These are phyloP conservation scores for Termitomyces sp. DNA, from an alignment of 1,284 basidiomycete genomes.

Conservation along the genomic window DNA sequence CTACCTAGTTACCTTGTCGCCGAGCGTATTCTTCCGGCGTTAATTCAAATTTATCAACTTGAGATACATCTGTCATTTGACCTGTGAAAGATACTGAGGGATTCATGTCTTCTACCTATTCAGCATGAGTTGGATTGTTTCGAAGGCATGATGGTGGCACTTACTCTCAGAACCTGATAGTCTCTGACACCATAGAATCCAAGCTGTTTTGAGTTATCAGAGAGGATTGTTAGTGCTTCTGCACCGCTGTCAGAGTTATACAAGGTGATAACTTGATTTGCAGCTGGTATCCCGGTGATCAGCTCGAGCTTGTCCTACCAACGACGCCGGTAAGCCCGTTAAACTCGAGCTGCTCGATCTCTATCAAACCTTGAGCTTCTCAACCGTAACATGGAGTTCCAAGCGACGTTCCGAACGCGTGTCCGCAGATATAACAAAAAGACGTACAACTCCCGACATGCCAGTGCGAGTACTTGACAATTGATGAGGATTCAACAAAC, in stretches of 20 bases:
- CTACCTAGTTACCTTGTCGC: slow-evolving; percentile 59
- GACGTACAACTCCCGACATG: slow-evolving; percentile 55
- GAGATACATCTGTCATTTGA: slow-evolving; percentile 78
- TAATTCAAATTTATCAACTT: slow-evolving; percentile 92
- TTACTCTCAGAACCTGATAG: slow-evolving; percentile 72
- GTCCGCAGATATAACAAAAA: slow-evolving; percentile 82
- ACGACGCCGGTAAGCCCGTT: slow-evolving; percentile 2
- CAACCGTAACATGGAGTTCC: slow-evolving; percentile 68
- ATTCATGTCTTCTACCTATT: slow-evolving; percentile 74
- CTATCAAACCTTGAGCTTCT: slow-evolving; percentile 67
- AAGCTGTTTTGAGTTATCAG: slow-evolving; percentile 64
- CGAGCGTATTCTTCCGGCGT: slow-evolving; percentile 79
- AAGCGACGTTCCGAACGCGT: slow-evolving; percentile 83
- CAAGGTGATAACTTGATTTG: slow-evolving; percentile 66
- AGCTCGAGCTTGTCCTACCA: slow-evolving; percentile 77
- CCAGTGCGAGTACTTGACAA: not conserved
- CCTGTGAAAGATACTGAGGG: slow-evolving; percentile 71
- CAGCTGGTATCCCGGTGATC: slow-evolving; percentile 83
- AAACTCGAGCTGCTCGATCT: not conserved
- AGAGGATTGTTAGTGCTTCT: slow-evolving; percentile 48
- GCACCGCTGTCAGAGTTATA: slow-evolving; percentile 56
- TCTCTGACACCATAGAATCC: slow-evolving; percentile 70
- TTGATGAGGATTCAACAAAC: not conserved
- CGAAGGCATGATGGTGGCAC: slow-evolving; percentile 8
- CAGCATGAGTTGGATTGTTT: slow-evolving; percentile 1